Evolutionary conservation across 306 rosid species (phyloP).

Genomic region (Cajanus cajan): DNA sequence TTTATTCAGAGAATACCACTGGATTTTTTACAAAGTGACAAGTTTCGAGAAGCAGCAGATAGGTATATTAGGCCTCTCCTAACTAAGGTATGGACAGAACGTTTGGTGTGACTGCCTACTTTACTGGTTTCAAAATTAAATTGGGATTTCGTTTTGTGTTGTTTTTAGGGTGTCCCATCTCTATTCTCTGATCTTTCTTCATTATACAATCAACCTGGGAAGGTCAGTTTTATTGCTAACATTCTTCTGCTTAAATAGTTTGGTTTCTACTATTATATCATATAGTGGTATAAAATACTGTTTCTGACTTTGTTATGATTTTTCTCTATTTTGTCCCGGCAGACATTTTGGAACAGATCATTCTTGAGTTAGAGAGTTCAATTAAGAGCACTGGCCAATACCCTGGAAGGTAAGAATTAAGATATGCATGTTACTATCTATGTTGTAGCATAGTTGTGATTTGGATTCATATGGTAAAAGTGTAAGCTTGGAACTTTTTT

Average conservation of each 20-base stretch:
- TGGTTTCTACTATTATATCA: not conserved
- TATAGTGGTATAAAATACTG: conserved; percentile 13
- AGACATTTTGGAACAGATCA: conserved; percentile 80
- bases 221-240: conserved; percentile 55
- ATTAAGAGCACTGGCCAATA: conserved; percentile 59
- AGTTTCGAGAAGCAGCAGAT: conserved; percentile 82
- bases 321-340: conserved; percentile 54
- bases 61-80: conserved; percentile 83
- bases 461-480: not conserved
- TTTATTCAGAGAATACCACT: conserved; percentile 86
- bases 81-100: conserved; percentile 56
- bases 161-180: conserved; percentile 92
- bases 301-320: conserved; percentile 21
- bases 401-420: conserved; percentile 67
- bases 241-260: not conserved
- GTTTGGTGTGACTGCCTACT: conserved; percentile 4
- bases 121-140: conserved; percentile 30
- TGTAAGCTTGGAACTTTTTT: not conserved
- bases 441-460: conserved; percentile 1
- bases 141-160: conserved; percentile 32
- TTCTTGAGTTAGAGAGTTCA: conserved; percentile 72
- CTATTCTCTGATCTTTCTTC: conserved; percentile 94
- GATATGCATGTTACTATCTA: not conserved
- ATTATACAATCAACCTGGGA: conserved; percentile 83
- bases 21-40: conserved; percentile 87